Base-by-base conservation (phyloP, 1,284 basidiomycete species). In the Puccinia coronata region DNA sequence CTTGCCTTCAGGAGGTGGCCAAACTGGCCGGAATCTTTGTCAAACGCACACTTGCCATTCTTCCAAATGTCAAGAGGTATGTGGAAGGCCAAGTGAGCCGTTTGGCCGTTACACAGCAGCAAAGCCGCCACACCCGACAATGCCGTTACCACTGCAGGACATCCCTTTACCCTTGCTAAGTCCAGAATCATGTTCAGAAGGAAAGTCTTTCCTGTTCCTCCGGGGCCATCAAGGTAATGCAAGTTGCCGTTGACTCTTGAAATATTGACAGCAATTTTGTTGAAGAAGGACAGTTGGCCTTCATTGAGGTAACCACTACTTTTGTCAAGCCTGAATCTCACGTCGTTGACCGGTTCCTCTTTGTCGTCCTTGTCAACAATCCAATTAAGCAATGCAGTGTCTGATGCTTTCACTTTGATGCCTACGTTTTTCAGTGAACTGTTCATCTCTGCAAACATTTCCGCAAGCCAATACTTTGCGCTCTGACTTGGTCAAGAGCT, bases 41-140 rank as follows among this genome's bases (percentile, higher is more conserved):
- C 57, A 25, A 57, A 8, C 8, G 43, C 9, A 47, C 8, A 47
- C 16, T 47, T 16, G 16, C 9, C 16, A 8, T 47, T 16, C 16
- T 8, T 2, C n/a, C 34, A 8, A 2, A 51, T 31, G 5, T 43
- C 28, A 11, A 76, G 20, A 18, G 88, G 88, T 41, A 89, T 88
- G 59, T 87, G 87, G 85, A 88, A 88, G 1, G 82, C 82, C 0
- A 88, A 89, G 83, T 89, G 87, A 8, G 88, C 85, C 51, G 88
- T 89, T 0, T 85, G 83, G 0, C 88, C 88, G 34, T 88, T 88
- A 4, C 65, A 82, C 0, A 89, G 76, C 0, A 89, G 84, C 1
- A 89, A 84, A 6, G 88, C 84, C 18, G 89, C 86, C 74, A 89
- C 88, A 0, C 88, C 88, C 3, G 87, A 88, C 3, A 88, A 67